phyloP scores from a whole-genome alignment of 805 yeast genomes.

The Lipomyces sp. region DNA sequence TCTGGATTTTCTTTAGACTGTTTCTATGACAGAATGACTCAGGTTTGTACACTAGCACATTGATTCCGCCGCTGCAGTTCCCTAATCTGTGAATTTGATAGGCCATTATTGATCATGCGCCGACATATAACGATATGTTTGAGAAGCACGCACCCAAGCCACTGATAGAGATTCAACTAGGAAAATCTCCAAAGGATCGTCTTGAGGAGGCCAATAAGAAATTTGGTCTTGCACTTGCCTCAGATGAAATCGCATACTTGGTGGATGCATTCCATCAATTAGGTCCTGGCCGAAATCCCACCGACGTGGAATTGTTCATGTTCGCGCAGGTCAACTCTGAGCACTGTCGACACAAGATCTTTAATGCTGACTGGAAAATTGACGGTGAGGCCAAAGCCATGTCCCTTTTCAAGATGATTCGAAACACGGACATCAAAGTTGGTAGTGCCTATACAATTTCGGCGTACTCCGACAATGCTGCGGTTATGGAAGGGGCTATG shows the following conservation, averaged over 20 bases:
- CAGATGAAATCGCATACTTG: conserved; percentile 89
- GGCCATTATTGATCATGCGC: conserved; percentile 57
- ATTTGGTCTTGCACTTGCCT: conserved; percentile 92
- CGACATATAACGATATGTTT: conserved; percentile 71
- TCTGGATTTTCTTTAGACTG: conserved; percentile 66
- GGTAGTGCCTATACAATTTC: conserved; percentile 70
- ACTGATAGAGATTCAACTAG: conserved; percentile 71
- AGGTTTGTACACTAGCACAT: conserved; percentile 54
- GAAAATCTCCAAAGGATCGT: conserved; percentile 58
- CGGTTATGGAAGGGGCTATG: conserved; percentile 84
- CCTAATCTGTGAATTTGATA: conserved; percentile 5
- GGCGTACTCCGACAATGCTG: conserved; percentile 98
- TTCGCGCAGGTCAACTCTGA: conserved; percentile 99
- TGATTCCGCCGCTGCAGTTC: background rate
- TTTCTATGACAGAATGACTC: conserved; percentile 95
- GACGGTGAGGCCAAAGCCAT: conserved; percentile 76
- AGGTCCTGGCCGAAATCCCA: conserved; percentile 79
- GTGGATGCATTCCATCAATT: conserved; percentile 74
- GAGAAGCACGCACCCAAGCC: conserved; percentile 83
- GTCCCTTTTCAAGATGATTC: conserved; percentile 90
- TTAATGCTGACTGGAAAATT: conserved; percentile 97
- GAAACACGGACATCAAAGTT: conserved; percentile 83
- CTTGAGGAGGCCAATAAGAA: conserved; percentile 76
- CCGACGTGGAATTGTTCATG: conserved; percentile 97
- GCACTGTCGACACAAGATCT: conserved; percentile 98